A percentile compares a stretch with the other conserved stretches of the same genome.
phyloP scores from a whole-genome alignment of 176 grass and related monocot species.

The Chloris gayana region DNA sequence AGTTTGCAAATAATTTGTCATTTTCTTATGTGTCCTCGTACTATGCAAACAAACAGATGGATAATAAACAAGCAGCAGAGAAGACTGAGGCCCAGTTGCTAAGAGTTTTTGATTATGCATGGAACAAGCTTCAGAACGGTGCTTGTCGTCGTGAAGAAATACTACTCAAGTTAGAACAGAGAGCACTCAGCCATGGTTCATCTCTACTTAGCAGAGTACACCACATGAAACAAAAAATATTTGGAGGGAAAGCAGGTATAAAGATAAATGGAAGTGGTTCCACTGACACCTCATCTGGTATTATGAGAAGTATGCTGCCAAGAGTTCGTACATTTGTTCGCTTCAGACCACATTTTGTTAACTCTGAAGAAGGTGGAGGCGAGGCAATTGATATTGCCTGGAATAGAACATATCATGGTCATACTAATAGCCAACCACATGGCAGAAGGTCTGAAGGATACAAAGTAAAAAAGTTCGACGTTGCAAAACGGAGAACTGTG shows the following conservation, averaged over 20 bases:
- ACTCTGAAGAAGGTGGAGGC: slow-evolving; percentile 3
- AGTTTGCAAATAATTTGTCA: background rate
- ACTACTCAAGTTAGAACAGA: slow-evolving; percentile 65
- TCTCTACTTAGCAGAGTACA: slow-evolving; percentile 53
- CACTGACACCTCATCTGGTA: slow-evolving; percentile 37
- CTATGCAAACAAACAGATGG: slow-evolving; percentile 58
- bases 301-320: slow-evolving; percentile 57
- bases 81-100: slow-evolving; percentile 71
- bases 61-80: slow-evolving; percentile 73
- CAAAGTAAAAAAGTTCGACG: slow-evolving; percentile 51
- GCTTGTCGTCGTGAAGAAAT: slow-evolving; percentile 74
- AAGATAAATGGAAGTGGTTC: slow-evolving; percentile 52
- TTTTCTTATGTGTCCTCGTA: slow-evolving; percentile 19
- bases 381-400: slow-evolving; percentile 32
- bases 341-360: slow-evolving; percentile 59
- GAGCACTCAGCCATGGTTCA: slow-evolving; percentile 22
- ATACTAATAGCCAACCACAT: slow-evolving; percentile 44
- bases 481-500: slow-evolving; percentile 31
- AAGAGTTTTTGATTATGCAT: slow-evolving; percentile 91
- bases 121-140: slow-evolving; percentile 87
- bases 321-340: slow-evolving; percentile 56
- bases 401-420: slow-evolving; percentile 19
- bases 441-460: slow-evolving; percentile 47
- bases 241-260: slow-evolving; percentile 66
- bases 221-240: slow-evolving; percentile 46